Base-by-base conservation (phyloP, 2,329 filamentous ascomycete species). In the Fusarium coicis region DNA sequence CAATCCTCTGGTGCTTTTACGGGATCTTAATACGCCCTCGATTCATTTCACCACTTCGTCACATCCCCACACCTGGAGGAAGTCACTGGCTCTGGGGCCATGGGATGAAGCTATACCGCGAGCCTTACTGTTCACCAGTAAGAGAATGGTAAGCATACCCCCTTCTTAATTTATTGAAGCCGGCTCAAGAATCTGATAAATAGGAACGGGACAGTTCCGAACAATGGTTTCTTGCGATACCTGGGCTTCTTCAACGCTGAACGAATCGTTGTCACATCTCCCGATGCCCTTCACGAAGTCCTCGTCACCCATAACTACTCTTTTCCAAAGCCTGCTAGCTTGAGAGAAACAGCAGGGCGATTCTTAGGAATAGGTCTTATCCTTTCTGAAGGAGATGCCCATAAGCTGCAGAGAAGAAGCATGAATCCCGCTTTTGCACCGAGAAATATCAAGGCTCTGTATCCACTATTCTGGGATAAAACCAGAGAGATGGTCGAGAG, bases 351-450 rank as follows among this genome's bases (percentile, higher is more conserved):
- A 2, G 82, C 96, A 7, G 88, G 87, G 4, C 86, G 89, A n/a
- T 84, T 95, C 28, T 84, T 96, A 12, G 92, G 93, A 12, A 83
- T 91, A 15, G 93, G 93, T 10, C 84, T 96, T 16, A 82, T 98
- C 40, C 84, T 97, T 7, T 93, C 94, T 4, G 95, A 98, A 81
- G 95, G 95, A n/a, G 93, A 96, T n/a, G 93, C 95, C 76, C 95
- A 98, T 80, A 96, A 93, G 83, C 83, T 89, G 74, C 93, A 95
- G 83, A 88, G 95, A 49, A 94, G 93, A 79, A 90, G 92, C 64
- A 87, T 97, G n/a, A 89, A 92, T 83, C 94, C 94, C 0, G 93
- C 94, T 4, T 97, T 97, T 80, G 87, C 90, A 21, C 96, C 94
- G 77, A 89, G 94, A n/a, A 93, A 96, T 76, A 86, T 97, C 79